These are phyloP conservation scores for Salix dunnii DNA, from an alignment of 345 rosid species.

Conservation along the genomic window DNA sequence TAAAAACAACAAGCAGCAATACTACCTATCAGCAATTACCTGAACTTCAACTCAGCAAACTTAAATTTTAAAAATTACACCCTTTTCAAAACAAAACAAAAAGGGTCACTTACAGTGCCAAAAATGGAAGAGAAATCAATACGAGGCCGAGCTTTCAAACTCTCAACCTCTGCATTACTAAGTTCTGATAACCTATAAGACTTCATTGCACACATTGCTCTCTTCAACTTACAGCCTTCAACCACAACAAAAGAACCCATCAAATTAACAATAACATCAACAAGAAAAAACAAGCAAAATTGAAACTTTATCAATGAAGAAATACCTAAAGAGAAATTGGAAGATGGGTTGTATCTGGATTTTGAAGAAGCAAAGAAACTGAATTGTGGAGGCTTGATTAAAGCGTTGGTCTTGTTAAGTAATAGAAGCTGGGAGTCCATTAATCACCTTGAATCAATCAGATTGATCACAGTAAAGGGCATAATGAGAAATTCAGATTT, in stretches of 20 bases:
- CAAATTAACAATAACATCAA: neutral
- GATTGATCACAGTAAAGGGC: no score
- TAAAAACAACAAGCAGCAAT: neutral
- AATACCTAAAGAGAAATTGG: neutral
- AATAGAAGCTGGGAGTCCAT: conserved; percentile 25
- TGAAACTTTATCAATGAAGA: no score
- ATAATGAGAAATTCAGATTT: no score
- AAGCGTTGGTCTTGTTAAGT: conserved; percentile 10
- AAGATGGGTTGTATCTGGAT: no score
- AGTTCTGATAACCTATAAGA: conserved; percentile 70
- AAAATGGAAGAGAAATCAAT: conserved; percentile 82
- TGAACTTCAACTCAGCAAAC: no score
- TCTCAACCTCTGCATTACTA: conserved; percentile 44
- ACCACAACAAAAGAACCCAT: neutral
- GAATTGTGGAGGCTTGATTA: neutral
- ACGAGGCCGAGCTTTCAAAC: conserved; percentile 73
- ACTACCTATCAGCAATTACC: no score
- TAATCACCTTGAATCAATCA: conserved; percentile 15
- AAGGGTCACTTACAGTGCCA: conserved; percentile 33
- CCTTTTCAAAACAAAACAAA: neutral
- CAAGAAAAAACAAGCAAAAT: neutral
- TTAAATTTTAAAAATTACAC: no score
- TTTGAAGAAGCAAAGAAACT: no score
- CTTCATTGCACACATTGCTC: conserved; percentile 55
- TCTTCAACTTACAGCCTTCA: neutral